Percentiles rank a stretch among this genome's conserved stretches.
Conservation (phyloP, 345 rosid genomes). For the Gynandropsis gynandra region DNA sequence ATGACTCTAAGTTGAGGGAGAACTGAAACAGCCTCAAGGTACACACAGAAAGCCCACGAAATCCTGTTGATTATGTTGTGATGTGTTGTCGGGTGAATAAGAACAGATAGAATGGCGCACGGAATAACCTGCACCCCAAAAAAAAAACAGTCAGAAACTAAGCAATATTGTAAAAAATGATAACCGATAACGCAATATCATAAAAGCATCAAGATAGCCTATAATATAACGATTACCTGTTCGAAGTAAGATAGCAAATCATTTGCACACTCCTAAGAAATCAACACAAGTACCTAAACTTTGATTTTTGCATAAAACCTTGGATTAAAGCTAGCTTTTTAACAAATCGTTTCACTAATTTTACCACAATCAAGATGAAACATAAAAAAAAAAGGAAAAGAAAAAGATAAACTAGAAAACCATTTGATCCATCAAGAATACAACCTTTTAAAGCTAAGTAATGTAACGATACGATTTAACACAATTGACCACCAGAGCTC, state of each 20-base stretch:
- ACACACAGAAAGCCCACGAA: constrained; percentile 85
- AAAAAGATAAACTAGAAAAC: background rate
- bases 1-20: constrained; percentile 81
- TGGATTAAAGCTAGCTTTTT: too few species aligned
- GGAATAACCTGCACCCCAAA: constrained; percentile 54
- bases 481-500: too few species aligned
- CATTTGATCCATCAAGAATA: too few species aligned
- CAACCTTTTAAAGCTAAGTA: too few species aligned
- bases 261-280: background rate
- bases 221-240: too few species aligned
- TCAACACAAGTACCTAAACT: too few species aligned
- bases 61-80: constrained; percentile 59
- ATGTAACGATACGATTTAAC: background rate
- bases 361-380: too few species aligned
- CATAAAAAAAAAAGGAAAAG: too few species aligned
- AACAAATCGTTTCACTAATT: too few species aligned
- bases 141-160: background rate
- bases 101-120: constrained; percentile 49
- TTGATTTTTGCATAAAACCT: too few species aligned
- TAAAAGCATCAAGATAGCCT: too few species aligned
- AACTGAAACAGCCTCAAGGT: constrained; percentile 88
- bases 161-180: background rate
- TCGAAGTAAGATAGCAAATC: background rate
- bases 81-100: constrained; percentile 73
- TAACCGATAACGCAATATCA: background rate